phyloP scores from a whole-genome alignment of 257 asterid genomes.

The Fraxinus pennsylvanica region DNA sequence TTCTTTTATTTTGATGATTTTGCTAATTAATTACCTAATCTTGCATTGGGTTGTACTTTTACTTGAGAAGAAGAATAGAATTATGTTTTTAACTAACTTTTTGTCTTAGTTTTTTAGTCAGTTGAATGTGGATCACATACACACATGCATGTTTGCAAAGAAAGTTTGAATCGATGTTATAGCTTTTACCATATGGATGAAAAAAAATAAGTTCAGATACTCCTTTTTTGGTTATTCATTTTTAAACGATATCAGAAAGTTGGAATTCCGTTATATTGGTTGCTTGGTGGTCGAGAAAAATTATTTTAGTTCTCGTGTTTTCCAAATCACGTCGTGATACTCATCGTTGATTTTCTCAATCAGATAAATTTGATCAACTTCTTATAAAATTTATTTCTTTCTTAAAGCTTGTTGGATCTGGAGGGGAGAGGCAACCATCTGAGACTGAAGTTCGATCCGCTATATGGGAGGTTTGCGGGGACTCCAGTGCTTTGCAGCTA shows the following conservation, averaged over 20 bases:
- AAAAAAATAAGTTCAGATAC: not conserved
- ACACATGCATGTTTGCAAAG: not conserved
- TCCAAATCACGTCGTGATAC: not conserved
- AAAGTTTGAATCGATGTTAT: not conserved
- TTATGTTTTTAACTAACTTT: not conserved
- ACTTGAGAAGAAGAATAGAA: not conserved
- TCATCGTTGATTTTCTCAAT: not conserved
- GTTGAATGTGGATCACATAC: not conserved
- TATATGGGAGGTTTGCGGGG: slow-evolving; percentile 93
- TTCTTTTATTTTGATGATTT: not conserved
- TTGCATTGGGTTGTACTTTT: not conserved
- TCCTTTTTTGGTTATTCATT: not conserved
- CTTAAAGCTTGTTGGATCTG: slow-evolving; percentile 70
- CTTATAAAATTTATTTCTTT: not conserved
- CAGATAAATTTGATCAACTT: not conserved
- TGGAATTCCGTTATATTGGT: not conserved
- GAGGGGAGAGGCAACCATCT: slow-evolving; percentile 69
- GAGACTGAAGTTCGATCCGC: slow-evolving; percentile 80
- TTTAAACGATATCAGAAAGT: not conserved
- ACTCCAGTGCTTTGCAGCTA: slow-evolving; percentile 79
- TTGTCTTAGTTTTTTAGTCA: not conserved
- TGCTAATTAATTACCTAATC: not conserved
- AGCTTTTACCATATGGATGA: not conserved
- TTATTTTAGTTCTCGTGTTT: not conserved
- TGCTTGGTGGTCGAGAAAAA: not conserved